Conservation (phyloP, 768 basidiomycete species). For the Podaxis sp. region DNA sequence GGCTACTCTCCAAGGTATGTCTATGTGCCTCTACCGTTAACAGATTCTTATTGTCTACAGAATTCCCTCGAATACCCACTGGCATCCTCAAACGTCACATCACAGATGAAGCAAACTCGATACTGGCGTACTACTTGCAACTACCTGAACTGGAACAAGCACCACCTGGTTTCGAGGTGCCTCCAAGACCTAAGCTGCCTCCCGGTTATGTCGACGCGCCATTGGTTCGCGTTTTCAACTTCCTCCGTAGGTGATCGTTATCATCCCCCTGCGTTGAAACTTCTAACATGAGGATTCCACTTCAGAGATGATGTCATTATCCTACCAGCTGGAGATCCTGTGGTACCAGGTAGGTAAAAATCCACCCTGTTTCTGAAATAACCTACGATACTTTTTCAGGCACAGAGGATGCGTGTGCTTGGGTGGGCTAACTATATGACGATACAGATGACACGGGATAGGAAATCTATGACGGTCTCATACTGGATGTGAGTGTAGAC, state of each 20-base stretch:
- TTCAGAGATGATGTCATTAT: slow-evolving; percentile 84
- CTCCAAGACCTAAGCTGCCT: slow-evolving; percentile 44
- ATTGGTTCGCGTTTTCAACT: slow-evolving; percentile 80
- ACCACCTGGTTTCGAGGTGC: slow-evolving; percentile 36
- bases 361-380: neutral
- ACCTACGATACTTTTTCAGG: slow-evolving; percentile 34
- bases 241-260: slow-evolving; percentile 62
- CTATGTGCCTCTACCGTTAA: neutral
- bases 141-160: slow-evolving; percentile 35
- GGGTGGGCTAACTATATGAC: slow-evolving; percentile 82
- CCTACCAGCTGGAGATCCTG: slow-evolving; percentile 89
- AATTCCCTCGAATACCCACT: slow-evolving; percentile 68
- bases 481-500: slow-evolving; percentile 81
- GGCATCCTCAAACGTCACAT: slow-evolving; percentile 63
- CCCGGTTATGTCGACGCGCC: slow-evolving; percentile 73
- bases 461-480: slow-evolving; percentile 64
- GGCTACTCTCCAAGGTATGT: slow-evolving; percentile 63
- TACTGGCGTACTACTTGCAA: slow-evolving; percentile 60
- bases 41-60: slow-evolving; percentile 30
- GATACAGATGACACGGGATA: slow-evolving; percentile 64
- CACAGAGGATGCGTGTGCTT: slow-evolving; percentile 70
- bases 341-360: slow-evolving; percentile 56
- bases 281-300: neutral
- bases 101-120: slow-evolving; percentile 66
- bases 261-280: neutral